Conservation (phyloP, 805 yeast species). For the Metschnikowia dekortorum region DNA sequence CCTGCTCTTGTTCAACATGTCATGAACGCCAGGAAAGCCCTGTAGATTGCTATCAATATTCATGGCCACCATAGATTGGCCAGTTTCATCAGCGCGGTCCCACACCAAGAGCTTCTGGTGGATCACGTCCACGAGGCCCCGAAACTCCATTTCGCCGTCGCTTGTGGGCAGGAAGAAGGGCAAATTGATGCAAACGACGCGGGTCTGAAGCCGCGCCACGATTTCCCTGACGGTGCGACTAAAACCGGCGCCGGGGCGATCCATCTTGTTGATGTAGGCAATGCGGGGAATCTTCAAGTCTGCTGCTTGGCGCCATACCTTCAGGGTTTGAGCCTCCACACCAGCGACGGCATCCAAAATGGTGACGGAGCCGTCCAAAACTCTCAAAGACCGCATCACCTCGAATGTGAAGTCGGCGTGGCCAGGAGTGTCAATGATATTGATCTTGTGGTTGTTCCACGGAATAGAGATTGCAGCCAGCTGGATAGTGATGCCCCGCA, state of each 20-base stretch:
- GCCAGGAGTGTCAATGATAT: slow-evolving; percentile 95
- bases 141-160: slow-evolving; percentile 42
- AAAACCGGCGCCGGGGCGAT: slow-evolving; percentile 92
- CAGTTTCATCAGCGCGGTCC: slow-evolving; percentile 43
- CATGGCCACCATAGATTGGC: slow-evolving; percentile 46
- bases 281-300: slow-evolving; percentile 66
- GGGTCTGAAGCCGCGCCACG: slow-evolving; percentile 66
- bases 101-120: slow-evolving; percentile 56
- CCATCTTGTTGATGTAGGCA: slow-evolving; percentile 91
- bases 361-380: slow-evolving; percentile 90
- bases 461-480: slow-evolving; percentile 91
- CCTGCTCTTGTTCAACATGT: slow-evolving; percentile 53
- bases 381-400: slow-evolving; percentile 83
- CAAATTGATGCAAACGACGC: slow-evolving; percentile 67
- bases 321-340: slow-evolving; percentile 96
- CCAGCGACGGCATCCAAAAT: slow-evolving; percentile 96
- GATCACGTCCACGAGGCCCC: slow-evolving; percentile 74
- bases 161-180: slow-evolving; percentile 54
- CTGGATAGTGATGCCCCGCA: slow-evolving; percentile 93
- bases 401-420: slow-evolving; percentile 97
- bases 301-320: slow-evolving; percentile 88
- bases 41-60: slow-evolving; percentile 27
- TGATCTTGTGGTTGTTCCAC: slow-evolving; percentile 75
- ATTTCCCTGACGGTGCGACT: slow-evolving; percentile 85
- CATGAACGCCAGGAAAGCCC: slow-evolving; percentile 26